A percentile compares a stretch with the other conserved stretches of the same genome.
Conservation (phyloP, 2,329 filamentous ascomycete genomes). For the Escovopsis sp. region DNA sequence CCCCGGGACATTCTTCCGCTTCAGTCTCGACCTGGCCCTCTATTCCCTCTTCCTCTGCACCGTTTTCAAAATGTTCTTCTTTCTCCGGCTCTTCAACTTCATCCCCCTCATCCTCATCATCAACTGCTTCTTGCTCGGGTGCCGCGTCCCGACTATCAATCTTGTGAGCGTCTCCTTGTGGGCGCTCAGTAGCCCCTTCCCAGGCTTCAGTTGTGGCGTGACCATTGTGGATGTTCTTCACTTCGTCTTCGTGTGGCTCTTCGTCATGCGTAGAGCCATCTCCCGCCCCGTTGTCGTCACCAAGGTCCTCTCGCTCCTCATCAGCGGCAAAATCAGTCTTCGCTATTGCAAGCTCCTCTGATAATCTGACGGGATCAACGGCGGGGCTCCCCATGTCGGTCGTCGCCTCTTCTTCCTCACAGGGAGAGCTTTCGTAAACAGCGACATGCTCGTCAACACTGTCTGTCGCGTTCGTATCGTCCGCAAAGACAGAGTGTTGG, state of each 20-base stretch:
- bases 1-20: too few species aligned
- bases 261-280: conserved; percentile 1
- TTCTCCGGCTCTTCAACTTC: neutral
- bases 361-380: too few species aligned
- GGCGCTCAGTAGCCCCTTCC: neutral
- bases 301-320: neutral
- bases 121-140: too few species aligned
- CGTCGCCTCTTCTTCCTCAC: neutral
- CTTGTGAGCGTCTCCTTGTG: neutral
- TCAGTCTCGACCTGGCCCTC: too few species aligned
- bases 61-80: too few species aligned
- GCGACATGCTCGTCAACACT: conserved; percentile 1
- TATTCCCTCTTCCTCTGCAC: conserved; percentile 1
- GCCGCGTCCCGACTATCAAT: too few species aligned
- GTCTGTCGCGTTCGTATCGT: neutral
- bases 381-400: too few species aligned
- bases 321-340: too few species aligned
- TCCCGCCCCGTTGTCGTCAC: neutral
- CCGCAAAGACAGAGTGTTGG: conserved; percentile 1
- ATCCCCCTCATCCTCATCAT: neutral
- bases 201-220: neutral
- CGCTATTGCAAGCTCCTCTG: too few species aligned
- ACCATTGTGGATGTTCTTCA: neutral
- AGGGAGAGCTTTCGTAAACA: neutral
- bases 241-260: neutral